Conservation (phyloP, 2,329 filamentous ascomycete species). For the Penicillium hordei region DNA sequence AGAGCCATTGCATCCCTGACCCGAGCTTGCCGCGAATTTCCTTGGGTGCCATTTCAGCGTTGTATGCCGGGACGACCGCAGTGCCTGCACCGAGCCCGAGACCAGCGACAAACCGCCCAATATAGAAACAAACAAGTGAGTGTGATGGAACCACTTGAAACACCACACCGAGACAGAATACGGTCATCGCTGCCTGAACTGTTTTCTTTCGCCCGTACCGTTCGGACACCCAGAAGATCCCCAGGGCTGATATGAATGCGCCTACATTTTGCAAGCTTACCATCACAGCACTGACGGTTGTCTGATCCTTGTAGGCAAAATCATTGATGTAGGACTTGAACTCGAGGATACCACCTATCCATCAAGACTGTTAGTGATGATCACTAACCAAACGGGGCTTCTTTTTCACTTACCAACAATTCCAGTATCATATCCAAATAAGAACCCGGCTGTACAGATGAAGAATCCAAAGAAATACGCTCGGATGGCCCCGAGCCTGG, state of each 20-base stretch:
- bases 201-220: slow-evolving; percentile 47
- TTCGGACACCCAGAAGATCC: slow-evolving; percentile 49
- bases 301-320: slow-evolving; percentile 45
- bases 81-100: slow-evolving; percentile 49
- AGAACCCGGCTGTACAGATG: slow-evolving; percentile 31
- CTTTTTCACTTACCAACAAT: slow-evolving; percentile 28
- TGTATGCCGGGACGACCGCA: slow-evolving; percentile 43
- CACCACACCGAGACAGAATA: slow-evolving; percentile 42
- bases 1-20: slow-evolving; percentile 39
- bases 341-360: slow-evolving; percentile 45
- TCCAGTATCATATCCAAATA: slow-evolving; percentile 38
- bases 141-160: slow-evolving; percentile 52
- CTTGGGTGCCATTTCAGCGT: slow-evolving; percentile 46
- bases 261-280: slow-evolving; percentile 53
- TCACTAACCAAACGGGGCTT: too few species aligned
- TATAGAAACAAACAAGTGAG: slow-evolving; percentile 48
- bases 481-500: slow-evolving; percentile 22
- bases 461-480: slow-evolving; percentile 29
- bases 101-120: slow-evolving; percentile 49
- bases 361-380: neutral
- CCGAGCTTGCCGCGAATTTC: slow-evolving; percentile 44
- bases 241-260: slow-evolving; percentile 54
- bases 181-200: slow-evolving; percentile 45
- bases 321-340: slow-evolving; percentile 45
- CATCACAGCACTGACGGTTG: slow-evolving; percentile 48